These are phyloP conservation scores for Ochromonas danica DNA, from an alignment of 108 stramenopile genomes.

Conservation along the genomic window DNA sequence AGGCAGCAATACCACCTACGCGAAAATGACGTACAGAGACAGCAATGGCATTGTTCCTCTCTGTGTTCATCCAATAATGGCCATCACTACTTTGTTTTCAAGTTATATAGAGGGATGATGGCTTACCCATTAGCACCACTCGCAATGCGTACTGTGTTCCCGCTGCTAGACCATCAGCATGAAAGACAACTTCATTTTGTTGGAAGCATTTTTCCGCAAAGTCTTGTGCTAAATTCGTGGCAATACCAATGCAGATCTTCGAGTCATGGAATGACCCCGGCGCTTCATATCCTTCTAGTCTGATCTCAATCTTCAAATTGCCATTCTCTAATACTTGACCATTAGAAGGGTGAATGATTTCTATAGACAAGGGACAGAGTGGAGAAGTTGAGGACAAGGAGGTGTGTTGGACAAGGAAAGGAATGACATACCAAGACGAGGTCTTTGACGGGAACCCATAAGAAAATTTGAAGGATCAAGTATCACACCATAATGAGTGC, in stretches of 20 bases:
- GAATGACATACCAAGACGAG: background rate
- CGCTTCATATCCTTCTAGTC: background rate
- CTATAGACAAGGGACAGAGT: background rate
- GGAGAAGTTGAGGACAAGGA: background rate
- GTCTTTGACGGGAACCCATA: background rate
- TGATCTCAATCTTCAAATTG: background rate
- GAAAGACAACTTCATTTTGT: background rate
- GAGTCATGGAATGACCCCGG: background rate
- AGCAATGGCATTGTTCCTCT: conserved; percentile 5
- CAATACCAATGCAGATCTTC: background rate
- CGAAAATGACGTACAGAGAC: background rate
- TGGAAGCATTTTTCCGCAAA: conserved; percentile 19
- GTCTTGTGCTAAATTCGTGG: background rate
- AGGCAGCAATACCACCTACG: background rate
- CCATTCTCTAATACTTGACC: conserved; percentile 21
- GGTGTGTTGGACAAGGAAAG: background rate
- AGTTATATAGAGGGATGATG: no score
- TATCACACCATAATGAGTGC: no score
- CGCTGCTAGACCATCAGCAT: conserved; percentile 1
- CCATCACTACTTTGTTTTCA: no score
- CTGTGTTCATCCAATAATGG: no score
- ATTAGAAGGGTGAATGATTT: background rate
- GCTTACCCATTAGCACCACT: background rate
- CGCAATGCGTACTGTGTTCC: background rate
- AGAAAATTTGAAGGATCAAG: background rate